phyloP scores from a whole-genome alignment of 331 rosid species.

The Pyracantha coccinea region DNA sequence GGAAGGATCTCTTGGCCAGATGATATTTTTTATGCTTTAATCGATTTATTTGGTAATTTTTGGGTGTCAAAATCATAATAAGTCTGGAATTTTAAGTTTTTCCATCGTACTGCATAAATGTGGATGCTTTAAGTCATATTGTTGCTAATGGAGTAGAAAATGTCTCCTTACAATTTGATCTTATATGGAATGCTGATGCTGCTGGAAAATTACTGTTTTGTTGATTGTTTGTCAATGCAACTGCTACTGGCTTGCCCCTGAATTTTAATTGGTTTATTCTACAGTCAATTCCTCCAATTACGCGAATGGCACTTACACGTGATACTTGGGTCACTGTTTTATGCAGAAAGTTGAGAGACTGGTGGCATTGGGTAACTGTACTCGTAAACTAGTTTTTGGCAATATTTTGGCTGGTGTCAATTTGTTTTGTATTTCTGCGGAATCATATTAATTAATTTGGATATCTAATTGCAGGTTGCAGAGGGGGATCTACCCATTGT shows the following conservation, averaged over 20 bases:
- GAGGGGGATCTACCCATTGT: conserved; percentile 93
- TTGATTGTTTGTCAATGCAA: not conserved
- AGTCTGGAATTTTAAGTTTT: not conserved
- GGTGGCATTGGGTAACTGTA: conserved; percentile 98
- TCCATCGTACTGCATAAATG: not conserved
- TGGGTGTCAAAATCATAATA: not conserved
- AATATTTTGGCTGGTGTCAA: not conserved
- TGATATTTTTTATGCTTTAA: not conserved
- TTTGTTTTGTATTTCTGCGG: conserved; percentile 10
- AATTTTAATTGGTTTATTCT: conserved; percentile 20
- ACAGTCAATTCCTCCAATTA: conserved; percentile 96
- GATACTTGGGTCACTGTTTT: conserved; percentile 94
- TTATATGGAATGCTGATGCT: not conserved
- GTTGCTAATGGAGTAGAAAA: not conserved
- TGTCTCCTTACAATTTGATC: not conserved
- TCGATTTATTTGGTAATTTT: not conserved
- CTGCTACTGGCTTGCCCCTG: conserved; percentile 18
- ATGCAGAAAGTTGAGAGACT: conserved; percentile 96
- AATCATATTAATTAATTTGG: conserved; percentile 13
- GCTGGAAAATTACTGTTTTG: conserved; percentile 1
- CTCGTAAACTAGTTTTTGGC: conserved; percentile 17
- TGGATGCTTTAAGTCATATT: not conserved
- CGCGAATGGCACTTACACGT: conserved; percentile 95
- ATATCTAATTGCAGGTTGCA: conserved; percentile 67
- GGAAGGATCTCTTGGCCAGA: not conserved